Conservation (phyloP, 805 yeast species). For the Wickerhamomyces chaumierensis region DNA sequence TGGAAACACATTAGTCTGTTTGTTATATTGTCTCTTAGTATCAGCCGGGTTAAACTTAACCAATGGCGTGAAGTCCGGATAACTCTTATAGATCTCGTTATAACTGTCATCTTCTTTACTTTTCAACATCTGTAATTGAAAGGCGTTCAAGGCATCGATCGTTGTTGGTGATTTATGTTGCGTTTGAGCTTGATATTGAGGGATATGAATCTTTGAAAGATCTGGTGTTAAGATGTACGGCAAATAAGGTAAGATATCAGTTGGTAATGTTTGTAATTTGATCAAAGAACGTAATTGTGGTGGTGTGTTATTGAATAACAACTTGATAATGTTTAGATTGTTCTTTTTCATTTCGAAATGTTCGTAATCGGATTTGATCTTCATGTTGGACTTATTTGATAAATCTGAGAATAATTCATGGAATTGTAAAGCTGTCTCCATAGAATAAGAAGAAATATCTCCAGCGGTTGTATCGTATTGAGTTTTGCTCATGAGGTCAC, state of each 20-base stretch:
- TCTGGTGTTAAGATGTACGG: slow-evolving; percentile 21
- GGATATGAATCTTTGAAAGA: no score
- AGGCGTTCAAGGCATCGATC: slow-evolving; percentile 23
- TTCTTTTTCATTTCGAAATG: slow-evolving; percentile 12
- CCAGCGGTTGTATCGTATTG: slow-evolving; percentile 29
- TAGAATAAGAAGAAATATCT: slow-evolving; percentile 41
- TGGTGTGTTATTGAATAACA: slow-evolving; percentile 5
- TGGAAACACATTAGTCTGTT: slow-evolving; percentile 15
- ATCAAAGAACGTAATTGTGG: slow-evolving; percentile 8
- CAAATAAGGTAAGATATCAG: slow-evolving; percentile 25
- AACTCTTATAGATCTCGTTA: slow-evolving; percentile 16
- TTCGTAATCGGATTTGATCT: slow-evolving; percentile 20
- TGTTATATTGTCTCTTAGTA: slow-evolving; percentile 12
- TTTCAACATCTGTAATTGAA: slow-evolving; percentile 29
- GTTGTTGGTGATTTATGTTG: slow-evolving; percentile 25
- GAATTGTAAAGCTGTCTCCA: slow-evolving; percentile 48
- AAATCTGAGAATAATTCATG: slow-evolving; percentile 56
- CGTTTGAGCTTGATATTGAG: slow-evolving; percentile 17
- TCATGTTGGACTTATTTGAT: slow-evolving; percentile 24
- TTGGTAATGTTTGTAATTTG: slow-evolving; percentile 7
- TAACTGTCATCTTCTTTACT: slow-evolving; percentile 20
- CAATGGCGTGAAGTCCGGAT: slow-evolving; percentile 14
- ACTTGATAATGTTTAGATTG: slow-evolving; percentile 6
- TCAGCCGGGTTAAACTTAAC: slow-evolving; percentile 12
- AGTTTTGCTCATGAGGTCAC: slow-evolving; percentile 42